These are phyloP conservation scores for Aphanomyces stellatus DNA, from an alignment of 352 stramenopile species.

Conservation along the genomic window DNA sequence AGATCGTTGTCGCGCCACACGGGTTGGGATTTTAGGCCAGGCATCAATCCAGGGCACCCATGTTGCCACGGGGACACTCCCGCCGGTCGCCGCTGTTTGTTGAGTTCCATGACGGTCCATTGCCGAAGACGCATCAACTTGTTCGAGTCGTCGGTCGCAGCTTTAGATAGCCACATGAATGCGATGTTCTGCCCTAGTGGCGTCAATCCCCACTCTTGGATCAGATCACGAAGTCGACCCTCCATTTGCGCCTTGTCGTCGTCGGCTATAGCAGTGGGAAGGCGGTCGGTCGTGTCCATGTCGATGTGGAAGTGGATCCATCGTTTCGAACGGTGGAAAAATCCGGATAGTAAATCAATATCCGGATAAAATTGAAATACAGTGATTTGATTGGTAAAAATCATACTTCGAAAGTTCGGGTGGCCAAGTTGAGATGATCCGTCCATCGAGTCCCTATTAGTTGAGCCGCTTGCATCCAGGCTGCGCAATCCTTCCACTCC, in stretches of 20 bases:
- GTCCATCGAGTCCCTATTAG: no score
- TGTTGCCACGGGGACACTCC: slow-evolving; percentile 44
- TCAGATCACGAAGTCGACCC: slow-evolving; percentile 30
- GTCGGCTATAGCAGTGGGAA: no score
- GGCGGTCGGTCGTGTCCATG: no score
- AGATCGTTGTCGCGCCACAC: slow-evolving; percentile 41
- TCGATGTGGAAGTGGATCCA: no score
- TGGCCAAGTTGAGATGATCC: no score
- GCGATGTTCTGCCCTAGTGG: slow-evolving; percentile 57
- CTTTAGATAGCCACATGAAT: slow-evolving; percentile 45
- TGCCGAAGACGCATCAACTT: slow-evolving; percentile 35
- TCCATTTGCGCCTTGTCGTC: neutral
- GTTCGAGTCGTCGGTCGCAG: slow-evolving; percentile 26
- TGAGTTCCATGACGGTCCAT: slow-evolving; percentile 69
- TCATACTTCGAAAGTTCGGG: no score
- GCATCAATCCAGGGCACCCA: slow-evolving; percentile 58
- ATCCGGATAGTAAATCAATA: neutral
- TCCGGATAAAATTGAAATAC: neutral
- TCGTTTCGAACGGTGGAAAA: neutral
- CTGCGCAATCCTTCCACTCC: no score
- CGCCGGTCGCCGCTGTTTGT: slow-evolving; percentile 27
- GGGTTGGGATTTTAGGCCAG: slow-evolving; percentile 30
- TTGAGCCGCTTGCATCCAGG: no score
- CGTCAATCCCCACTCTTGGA: slow-evolving; percentile 50
- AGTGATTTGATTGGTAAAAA: no score